These are phyloP conservation scores for Aphanomyces cochlioides DNA, from an alignment of 352 stramenopile genomes.

Conservation along the genomic window DNA sequence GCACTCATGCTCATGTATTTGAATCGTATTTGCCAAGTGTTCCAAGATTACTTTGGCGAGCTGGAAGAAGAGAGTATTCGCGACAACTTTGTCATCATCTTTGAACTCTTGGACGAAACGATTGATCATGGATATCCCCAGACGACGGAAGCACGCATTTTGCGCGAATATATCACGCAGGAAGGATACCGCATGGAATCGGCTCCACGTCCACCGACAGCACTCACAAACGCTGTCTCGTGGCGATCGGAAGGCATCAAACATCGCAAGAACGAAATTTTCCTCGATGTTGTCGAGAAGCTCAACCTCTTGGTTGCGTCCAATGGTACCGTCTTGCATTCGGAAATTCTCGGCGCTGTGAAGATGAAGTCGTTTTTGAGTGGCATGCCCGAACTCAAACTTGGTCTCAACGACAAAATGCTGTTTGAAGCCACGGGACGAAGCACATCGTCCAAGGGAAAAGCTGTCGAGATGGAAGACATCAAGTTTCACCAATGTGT, in stretches of 20 bases:
- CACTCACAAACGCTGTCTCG: constrained; percentile 98
- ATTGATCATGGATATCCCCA: constrained; percentile 99
- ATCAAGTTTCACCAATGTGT: constrained; percentile 99
- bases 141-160: constrained; percentile 82
- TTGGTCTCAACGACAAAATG: constrained; percentile 99
- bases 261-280: constrained; percentile 99
- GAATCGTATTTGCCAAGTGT: constrained; percentile 89
- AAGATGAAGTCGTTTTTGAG: constrained; percentile 99
- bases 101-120: constrained; percentile 99
- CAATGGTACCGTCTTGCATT: constrained; percentile 97
- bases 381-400: constrained; percentile 99
- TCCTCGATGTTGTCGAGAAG: constrained; percentile 99
- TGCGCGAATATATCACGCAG: constrained; percentile 96
- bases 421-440: constrained; percentile 97
- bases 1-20: constrained; percentile 94
- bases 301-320: constrained; percentile 94
- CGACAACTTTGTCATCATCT: constrained; percentile 99
- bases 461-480: constrained; percentile 99
- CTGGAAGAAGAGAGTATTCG: constrained; percentile 99
- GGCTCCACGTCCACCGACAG: constrained; percentile 90
- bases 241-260: constrained; percentile 99
- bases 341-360: constrained; percentile 97
- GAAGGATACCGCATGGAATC: constrained; percentile 93
- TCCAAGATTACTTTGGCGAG: constrained; percentile 99
- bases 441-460: constrained; percentile 75